phyloP scores from a whole-genome alignment of 176 grass and related monocot species.

The Ananas comosus region DNA sequence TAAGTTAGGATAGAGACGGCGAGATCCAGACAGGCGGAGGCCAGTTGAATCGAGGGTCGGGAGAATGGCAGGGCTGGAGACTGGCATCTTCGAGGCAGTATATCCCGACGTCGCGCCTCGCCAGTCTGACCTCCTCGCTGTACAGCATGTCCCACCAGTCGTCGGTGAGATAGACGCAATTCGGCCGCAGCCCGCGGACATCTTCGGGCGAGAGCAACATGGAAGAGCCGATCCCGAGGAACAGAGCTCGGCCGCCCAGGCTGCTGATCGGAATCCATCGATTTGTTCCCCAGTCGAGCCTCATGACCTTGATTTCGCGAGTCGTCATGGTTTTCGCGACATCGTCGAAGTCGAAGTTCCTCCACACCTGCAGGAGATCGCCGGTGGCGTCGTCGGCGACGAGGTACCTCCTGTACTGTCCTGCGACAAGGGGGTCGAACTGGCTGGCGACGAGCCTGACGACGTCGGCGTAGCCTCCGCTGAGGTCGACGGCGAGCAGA shows the following conservation, averaged over 20 bases:
- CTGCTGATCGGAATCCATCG: background rate
- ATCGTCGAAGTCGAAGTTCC: background rate
- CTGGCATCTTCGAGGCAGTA: background rate
- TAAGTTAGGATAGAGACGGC: background rate
- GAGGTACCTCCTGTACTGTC: background rate
- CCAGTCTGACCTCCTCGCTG: background rate
- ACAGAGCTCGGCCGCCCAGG: background rate
- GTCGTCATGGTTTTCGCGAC: background rate
- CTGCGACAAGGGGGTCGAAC: too few species aligned
- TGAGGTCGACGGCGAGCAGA: too few species aligned
- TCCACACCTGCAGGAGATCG: background rate
- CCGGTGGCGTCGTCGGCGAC: background rate
- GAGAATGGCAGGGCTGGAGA: background rate
- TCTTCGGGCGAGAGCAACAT: background rate
- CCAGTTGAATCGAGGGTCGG: background rate
- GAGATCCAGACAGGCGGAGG: background rate
- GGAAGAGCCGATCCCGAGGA: background rate
- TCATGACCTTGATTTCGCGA: background rate
- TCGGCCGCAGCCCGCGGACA: background rate
- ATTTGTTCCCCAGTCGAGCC: background rate
- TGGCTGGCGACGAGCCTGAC: too few species aligned
- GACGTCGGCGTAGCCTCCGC: too few species aligned
- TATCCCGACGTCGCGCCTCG: background rate
- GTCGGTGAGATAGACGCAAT: background rate
- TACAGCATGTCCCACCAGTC: background rate